phyloP scores from a whole-genome alignment of 805 yeast genomes.

The Candida adriatica region DNA sequence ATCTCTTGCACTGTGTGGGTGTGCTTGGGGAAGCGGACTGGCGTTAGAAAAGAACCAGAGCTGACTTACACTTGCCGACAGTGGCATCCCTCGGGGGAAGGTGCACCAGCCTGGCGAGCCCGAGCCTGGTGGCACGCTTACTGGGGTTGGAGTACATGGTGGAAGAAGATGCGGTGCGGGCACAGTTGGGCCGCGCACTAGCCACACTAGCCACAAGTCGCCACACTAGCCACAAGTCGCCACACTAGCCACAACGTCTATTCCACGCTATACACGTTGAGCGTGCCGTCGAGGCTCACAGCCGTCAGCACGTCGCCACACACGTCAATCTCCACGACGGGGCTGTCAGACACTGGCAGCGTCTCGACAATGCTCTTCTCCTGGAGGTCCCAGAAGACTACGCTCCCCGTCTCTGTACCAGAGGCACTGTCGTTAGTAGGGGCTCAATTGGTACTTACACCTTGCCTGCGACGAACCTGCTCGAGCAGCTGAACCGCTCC shows the following conservation, averaged over 20 bases:
- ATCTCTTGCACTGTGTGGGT: slow-evolving; percentile 16
- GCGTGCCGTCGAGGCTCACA: slow-evolving; percentile 9
- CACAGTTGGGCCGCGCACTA: too few species aligned
- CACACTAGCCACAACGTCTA: too few species aligned
- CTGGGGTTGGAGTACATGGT: too few species aligned
- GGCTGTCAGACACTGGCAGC: slow-evolving; percentile 7
- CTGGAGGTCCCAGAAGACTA: slow-evolving; percentile 65
- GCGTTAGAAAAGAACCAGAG: too few species aligned
- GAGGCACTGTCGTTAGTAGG: slow-evolving; percentile 39
- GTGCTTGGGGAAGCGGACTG: slow-evolving; percentile 20
- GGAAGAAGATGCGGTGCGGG: too few species aligned
- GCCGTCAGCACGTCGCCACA: slow-evolving; percentile 5
- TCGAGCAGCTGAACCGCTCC: slow-evolving; percentile 46
- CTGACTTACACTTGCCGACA: slow-evolving; percentile 8
- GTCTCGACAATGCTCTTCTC: slow-evolving; percentile 37
- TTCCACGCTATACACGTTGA: slow-evolving; percentile 4
- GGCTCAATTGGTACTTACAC: not conserved
- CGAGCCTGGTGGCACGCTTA: too few species aligned
- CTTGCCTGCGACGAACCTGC: slow-evolving; percentile 39
- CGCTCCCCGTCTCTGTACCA: slow-evolving; percentile 50
- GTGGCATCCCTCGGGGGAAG: slow-evolving; percentile 8
- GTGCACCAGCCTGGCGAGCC: too few species aligned
- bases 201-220: too few species aligned
- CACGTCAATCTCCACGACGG: slow-evolving; percentile 15
- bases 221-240: too few species aligned